Conservation (phyloP, 73 alveolate species). For the Uronychia binucleata region DNA sequence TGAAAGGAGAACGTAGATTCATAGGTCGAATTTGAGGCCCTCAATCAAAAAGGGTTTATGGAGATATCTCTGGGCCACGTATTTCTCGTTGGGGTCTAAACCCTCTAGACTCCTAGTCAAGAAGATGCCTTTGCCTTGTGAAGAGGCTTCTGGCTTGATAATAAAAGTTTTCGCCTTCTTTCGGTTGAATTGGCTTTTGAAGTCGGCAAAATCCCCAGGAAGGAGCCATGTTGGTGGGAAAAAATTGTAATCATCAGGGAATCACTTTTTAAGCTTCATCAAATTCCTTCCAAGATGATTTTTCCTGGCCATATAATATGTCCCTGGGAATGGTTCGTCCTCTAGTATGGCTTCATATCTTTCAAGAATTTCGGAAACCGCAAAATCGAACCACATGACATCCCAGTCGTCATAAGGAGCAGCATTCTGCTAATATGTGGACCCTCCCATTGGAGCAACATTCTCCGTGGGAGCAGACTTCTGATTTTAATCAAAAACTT, state of each 20-base stretch:
- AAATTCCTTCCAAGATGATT: constrained; percentile 73
- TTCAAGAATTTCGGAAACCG: too few relatives aligned
- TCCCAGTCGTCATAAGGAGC: too few relatives aligned
- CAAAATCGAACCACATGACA: too few relatives aligned
- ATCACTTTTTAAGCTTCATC: constrained; percentile 61
- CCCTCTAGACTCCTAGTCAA: constrained; percentile 43
- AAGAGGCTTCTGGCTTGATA: constrained; percentile 60
- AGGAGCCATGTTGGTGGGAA: constrained; percentile 77
- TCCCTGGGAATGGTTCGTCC: constrained; percentile 91
- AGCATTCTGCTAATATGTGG: too few relatives aligned
- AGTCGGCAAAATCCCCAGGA: constrained; percentile 73
- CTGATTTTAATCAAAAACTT: too few relatives aligned
- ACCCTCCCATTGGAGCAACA: too few relatives aligned
- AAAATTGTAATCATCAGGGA: constrained; percentile 70
- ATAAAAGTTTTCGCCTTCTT: constrained; percentile 45
- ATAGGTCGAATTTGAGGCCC: constrained; percentile 76
- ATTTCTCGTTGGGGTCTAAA: constrained; percentile 7
- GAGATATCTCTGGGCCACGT: constrained; percentile 70
- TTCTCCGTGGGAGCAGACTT: too few relatives aligned
- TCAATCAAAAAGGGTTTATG: constrained; percentile 73
- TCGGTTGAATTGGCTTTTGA: constrained; percentile 36
- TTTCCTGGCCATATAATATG: constrained; percentile 80
- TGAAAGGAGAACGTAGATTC: constrained; percentile 78
- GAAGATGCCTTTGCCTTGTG: constrained; percentile 69
- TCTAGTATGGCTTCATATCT: too few relatives aligned